These are phyloP conservation scores for Mortierella sp. DNA, from an alignment of 371 early-diverging fungal genomes.

Conservation along the genomic window DNA sequence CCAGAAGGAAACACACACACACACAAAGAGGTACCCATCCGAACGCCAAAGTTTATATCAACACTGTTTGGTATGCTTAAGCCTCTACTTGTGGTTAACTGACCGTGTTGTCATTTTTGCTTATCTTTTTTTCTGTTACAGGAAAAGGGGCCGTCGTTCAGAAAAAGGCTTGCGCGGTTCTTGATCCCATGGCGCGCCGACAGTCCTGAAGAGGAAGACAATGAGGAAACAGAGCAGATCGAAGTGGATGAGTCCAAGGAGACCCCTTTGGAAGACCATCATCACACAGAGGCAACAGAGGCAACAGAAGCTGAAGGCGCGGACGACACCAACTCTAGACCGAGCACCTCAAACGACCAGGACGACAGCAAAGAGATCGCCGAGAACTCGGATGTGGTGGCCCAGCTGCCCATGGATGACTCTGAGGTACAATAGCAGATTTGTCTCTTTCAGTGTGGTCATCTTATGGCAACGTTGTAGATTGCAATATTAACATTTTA, in stretches of 20 bases:
- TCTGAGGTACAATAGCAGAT: constrained; percentile 1
- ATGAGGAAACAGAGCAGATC: not conserved
- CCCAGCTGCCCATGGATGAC: not conserved
- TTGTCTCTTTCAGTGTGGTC: not conserved
- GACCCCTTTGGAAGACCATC: not conserved
- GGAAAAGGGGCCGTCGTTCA: not conserved
- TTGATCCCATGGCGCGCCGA: not conserved
- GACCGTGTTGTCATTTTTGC: not conserved
- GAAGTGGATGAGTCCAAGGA: not conserved
- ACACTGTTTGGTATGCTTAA: too few species aligned
- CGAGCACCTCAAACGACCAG: not conserved
- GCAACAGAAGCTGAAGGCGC: not conserved
- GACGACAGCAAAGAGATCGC: not conserved
- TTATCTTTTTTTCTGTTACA: not conserved
- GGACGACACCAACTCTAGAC: not conserved
- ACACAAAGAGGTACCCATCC: not conserved
- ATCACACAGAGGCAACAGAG: not conserved
- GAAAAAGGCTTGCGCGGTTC: not conserved
- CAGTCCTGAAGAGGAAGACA: not conserved
- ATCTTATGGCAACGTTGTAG: too few species aligned
- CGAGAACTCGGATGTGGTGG: not conserved
- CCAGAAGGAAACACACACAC: not conserved
- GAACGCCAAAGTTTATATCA: too few species aligned
- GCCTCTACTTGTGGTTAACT: not conserved
- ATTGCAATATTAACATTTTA: not conserved